These are phyloP conservation scores for Biscutella laevigata DNA, from an alignment of 441 rosid species.

Conservation along the genomic window DNA sequence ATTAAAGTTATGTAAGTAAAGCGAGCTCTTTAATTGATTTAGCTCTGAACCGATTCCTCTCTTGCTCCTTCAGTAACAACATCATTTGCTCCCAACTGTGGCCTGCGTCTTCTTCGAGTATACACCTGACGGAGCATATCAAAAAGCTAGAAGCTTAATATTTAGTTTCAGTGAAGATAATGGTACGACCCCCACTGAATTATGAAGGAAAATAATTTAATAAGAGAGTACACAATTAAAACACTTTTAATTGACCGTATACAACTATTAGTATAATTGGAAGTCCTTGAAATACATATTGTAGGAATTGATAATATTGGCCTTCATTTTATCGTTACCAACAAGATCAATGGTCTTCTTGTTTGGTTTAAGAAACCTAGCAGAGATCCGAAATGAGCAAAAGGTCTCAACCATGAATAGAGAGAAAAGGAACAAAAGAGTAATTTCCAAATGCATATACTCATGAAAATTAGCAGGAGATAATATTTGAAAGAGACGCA, in stretches of 20 bases:
- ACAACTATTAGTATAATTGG: no score
- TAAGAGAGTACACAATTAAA: background rate
- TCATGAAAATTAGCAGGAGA: background rate
- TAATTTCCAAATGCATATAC: background rate
- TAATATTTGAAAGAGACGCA: constrained; percentile 27
- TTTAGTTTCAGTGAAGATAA: constrained; percentile 82
- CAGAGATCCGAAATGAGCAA: constrained; percentile 43
- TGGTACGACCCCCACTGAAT: constrained; percentile 84
- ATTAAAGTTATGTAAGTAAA: no score
- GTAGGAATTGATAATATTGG: constrained; percentile 82
- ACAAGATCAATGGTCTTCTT: constrained; percentile 93
- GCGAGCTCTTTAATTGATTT: no score
- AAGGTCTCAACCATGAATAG: constrained; percentile 13
- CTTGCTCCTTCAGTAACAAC: no score
- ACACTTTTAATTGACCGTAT: no score
- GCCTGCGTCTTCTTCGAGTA: no score
- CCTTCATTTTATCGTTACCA: constrained; percentile 94
- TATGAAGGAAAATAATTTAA: constrained; percentile 4
- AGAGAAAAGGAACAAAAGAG: background rate
- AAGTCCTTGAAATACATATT: no score
- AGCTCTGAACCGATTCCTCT: no score
- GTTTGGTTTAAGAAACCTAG: constrained; percentile 57
- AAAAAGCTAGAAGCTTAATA: constrained; percentile 79
- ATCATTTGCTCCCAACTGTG: no score
- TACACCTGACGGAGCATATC: no score